Conservation (phyloP, 1,284 basidiomycete genomes). For the Moesziomyces antarcticus region DNA sequence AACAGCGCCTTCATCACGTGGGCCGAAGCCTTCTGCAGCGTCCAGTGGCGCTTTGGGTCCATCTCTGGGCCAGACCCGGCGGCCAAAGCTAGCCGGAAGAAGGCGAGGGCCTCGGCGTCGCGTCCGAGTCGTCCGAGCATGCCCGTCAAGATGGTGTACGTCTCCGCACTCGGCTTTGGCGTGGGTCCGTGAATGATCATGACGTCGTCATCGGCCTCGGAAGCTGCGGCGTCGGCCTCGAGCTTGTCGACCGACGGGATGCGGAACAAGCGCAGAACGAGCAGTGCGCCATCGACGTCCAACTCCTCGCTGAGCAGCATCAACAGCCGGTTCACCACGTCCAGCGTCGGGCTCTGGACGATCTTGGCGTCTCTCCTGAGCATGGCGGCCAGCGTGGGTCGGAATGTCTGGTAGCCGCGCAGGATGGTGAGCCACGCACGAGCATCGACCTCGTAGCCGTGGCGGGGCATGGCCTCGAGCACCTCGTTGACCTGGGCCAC, state of each 20-base stretch:
- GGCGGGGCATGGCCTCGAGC: constrained; percentile 31
- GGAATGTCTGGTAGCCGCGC: constrained; percentile 30
- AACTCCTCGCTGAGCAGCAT: constrained; percentile 12
- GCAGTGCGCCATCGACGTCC: constrained; percentile 27
- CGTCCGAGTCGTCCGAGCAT: constrained; percentile 32
- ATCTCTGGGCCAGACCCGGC: background rate
- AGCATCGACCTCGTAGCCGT: constrained; percentile 30
- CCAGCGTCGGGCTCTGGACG: constrained; percentile 30
- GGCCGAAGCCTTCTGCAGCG: constrained; percentile 11
- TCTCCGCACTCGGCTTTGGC: constrained; percentile 20
- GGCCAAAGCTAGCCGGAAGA: constrained; percentile 11
- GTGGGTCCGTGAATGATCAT: constrained; percentile 20
- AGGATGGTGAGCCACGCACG: constrained; percentile 44
- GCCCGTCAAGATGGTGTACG: constrained; percentile 15
- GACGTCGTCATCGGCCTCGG: background rate
- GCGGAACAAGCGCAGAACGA: constrained; percentile 34
- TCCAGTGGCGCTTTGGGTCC: background rate
- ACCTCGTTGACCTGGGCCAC: constrained; percentile 34
- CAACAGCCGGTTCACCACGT: constrained; percentile 31
- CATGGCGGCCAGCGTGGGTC: constrained; percentile 28
- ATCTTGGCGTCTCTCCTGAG: constrained; percentile 26
- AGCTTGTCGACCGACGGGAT: constrained; percentile 12
- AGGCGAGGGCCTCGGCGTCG: constrained; percentile 8
- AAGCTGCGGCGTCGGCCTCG: background rate
- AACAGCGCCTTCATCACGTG: constrained; percentile 31